A percentile compares a stretch with the other conserved stretches of the same genome.
Evolutionary conservation across 495 filamentous ascomycete genomes (phyloP).

Genomic region (Trichoderma reesei): DNA sequence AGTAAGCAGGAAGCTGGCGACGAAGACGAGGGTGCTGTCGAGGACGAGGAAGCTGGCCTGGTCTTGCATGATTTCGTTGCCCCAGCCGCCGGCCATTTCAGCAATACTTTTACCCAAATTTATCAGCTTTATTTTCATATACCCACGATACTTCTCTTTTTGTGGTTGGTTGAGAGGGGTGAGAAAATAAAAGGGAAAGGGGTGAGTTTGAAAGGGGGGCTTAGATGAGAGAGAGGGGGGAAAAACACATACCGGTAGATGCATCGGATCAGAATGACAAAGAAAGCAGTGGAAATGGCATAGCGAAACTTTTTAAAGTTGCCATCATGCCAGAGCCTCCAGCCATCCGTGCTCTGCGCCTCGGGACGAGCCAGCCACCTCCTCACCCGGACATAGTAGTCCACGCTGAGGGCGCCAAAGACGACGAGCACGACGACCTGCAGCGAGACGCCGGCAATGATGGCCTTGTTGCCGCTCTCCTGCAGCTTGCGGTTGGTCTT

Average conservation of each 20-base stretch:
- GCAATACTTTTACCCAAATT: slow-evolving; percentile 35
- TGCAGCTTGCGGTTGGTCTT: slow-evolving; percentile 27
- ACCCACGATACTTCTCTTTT: background rate
- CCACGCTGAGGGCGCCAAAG: slow-evolving; percentile 42
- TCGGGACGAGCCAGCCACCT: slow-evolving; percentile 25
- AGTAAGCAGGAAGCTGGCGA: slow-evolving; percentile 6
- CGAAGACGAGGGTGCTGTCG: slow-evolving; percentile 28
- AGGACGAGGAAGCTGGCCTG: slow-evolving; percentile 54
- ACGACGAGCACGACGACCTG: slow-evolving; percentile 55
- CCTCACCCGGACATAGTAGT: slow-evolving; percentile 40
- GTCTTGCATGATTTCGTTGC: slow-evolving; percentile 55
- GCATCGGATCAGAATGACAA: slow-evolving; percentile 54
- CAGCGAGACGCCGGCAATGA: slow-evolving; percentile 61
- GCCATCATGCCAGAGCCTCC: slow-evolving; percentile 26
- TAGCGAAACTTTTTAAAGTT: slow-evolving; percentile 44
- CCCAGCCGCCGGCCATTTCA: slow-evolving; percentile 62
- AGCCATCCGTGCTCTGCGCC: slow-evolving; percentile 13
- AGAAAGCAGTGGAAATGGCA: slow-evolving; percentile 46
- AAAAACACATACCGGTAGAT: slow-evolving; percentile 47
- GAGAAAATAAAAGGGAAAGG: background rate
- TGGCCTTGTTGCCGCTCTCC: slow-evolving; percentile 49
- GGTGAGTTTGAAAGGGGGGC: background rate
- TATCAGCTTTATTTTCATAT: background rate
- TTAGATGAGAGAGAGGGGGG: background rate
- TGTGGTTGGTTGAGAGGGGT: background rate